Evolutionary conservation across 768 basidiomycete species (phyloP).

Genomic region (Pleurotus platypus): DNA sequence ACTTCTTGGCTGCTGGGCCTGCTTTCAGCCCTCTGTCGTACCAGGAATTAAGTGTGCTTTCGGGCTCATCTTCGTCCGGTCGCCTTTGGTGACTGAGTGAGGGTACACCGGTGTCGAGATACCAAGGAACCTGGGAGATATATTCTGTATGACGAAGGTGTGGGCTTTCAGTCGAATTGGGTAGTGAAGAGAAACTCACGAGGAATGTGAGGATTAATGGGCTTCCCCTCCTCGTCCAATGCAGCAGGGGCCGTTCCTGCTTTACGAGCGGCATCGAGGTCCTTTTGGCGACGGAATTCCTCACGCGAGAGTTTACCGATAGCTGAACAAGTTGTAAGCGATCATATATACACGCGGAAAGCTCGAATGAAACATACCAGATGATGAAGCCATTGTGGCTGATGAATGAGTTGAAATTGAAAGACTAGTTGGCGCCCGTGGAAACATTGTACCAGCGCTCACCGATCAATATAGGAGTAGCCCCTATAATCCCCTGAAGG

Average conservation of each 20-base stretch:
- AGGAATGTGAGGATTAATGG: slow-evolving; percentile 99
- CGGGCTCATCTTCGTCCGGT: slow-evolving; percentile 48
- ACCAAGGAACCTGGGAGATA: slow-evolving; percentile 99
- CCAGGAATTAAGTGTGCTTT: slow-evolving; percentile 81
- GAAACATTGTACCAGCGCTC: too few species aligned
- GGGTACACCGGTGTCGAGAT: slow-evolving; percentile 90
- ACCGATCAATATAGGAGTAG: too few species aligned
- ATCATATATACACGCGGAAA: neutral
- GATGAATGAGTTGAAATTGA: neutral
- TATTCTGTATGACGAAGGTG: slow-evolving; percentile 59
- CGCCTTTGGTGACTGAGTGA: slow-evolving; percentile 93
- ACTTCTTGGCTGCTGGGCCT: slow-evolving; percentile 94
- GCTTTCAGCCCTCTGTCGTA: slow-evolving; percentile 84
- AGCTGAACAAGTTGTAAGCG: slow-evolving; percentile 25
- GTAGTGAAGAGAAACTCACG: slow-evolving; percentile 46
- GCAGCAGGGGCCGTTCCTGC: slow-evolving; percentile 97
- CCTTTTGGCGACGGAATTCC: slow-evolving; percentile 93
- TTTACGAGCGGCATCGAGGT: slow-evolving; percentile 96
- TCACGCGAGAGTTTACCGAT: slow-evolving; percentile 89
- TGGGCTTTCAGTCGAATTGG: slow-evolving; percentile 6
- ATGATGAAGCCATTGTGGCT: slow-evolving; percentile 3
- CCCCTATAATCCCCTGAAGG: too few species aligned
- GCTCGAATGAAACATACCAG: neutral
- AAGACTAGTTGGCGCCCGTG: too few species aligned
- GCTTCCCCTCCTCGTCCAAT: slow-evolving; percentile 89